Base-by-base conservation (phyloP, 371 early-diverging fungal genomes). In the Mortierella polycephala region DNA sequence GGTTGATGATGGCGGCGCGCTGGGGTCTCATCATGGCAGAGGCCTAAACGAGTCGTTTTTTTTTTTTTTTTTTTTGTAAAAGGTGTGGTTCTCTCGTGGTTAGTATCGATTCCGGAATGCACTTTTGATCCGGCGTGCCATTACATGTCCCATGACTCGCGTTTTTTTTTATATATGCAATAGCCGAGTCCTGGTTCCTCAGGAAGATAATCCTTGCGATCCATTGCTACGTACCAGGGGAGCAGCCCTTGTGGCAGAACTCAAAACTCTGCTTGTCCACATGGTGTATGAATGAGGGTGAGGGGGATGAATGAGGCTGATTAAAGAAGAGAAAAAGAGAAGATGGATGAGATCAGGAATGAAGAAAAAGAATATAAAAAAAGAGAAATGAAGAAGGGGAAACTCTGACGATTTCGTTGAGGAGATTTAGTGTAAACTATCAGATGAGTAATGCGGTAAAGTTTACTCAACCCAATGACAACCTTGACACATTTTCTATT, bases 251-350 rank as follows among this genome's bases (percentile, higher is more conserved):
- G 57, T 49, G 23, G 62, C 62, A 12, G 75, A 65, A 50, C 52
- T 39, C 13, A 75, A 20, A 23, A 75, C 58, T 61, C 67, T 75
- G 62, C 57, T 62, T 7, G 77, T 55, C 77, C 77, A 76, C 77
- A 76, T 76, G 64, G 54, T 9, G 49, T 14, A 18, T 37, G 63
- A 50, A 16, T 50, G 50, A 16, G 7, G 14, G 45, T 21, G 20
- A n/a, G 30, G 23, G 44, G 21, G 62, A 60, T 7, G 49, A 45
- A 68, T 40, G 21, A 20, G 50, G 52, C 64, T 18, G 41, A 21
- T 42, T 20, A 44, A 23, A 39, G 52, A 55, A 56, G 60, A 50
- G 40, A 54, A n/a, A 46, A 44, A 39, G 47, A 42, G 30, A 51
- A 37, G 7, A 55, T 42, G 60, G 45, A 60, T 12, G 63, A 23